A percentile compares a stretch with the other conserved stretches of the same genome.
phyloP scores from a whole-genome alignment of 1,284 basidiomycete genomes.

The Somion occarium region DNA sequence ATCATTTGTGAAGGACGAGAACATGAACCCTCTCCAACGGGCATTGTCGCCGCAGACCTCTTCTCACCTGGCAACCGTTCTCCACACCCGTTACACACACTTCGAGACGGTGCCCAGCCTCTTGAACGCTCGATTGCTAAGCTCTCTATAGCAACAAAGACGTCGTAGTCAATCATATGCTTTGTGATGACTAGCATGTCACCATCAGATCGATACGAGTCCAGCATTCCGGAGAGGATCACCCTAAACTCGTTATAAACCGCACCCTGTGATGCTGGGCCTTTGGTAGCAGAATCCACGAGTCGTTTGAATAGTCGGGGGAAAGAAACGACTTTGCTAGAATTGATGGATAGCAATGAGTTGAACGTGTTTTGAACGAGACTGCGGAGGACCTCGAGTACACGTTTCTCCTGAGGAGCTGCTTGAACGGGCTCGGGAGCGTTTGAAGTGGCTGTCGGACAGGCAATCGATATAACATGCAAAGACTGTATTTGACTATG shows the following conservation, averaged over 20 bases:
- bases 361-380: slow-evolving; percentile 86
- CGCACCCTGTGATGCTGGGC: slow-evolving; percentile 45
- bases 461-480: slow-evolving; percentile 56
- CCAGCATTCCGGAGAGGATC: slow-evolving; percentile 91
- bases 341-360: slow-evolving; percentile 79
- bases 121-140: slow-evolving; percentile 25
- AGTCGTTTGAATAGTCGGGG: slow-evolving; percentile 89
- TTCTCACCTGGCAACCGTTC: slow-evolving; percentile 16
- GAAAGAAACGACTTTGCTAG: slow-evolving; percentile 83
- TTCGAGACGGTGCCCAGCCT: slow-evolving; percentile 26
- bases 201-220: slow-evolving; percentile 87
- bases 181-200: slow-evolving; percentile 90
- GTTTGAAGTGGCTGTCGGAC: slow-evolving; percentile 12
- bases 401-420: slow-evolving; percentile 16
- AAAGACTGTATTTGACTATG: slow-evolving; percentile 78
- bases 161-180: slow-evolving; percentile 77
- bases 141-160: slow-evolving; percentile 70
- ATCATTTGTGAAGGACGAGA: slow-evolving; percentile 33
- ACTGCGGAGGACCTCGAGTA: slow-evolving; percentile 55
- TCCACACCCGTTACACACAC: slow-evolving; percentile 21
- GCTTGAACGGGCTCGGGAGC: not conserved
- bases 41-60: slow-evolving; percentile 12
- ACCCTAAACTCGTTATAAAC: slow-evolving; percentile 90
- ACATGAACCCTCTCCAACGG: not conserved
- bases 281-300: slow-evolving; percentile 60